Percentiles rank a stretch among this genome's conserved stretches.
Conservation (phyloP, 768 basidiomycete genomes). For the Mycena kentingensis region DNA sequence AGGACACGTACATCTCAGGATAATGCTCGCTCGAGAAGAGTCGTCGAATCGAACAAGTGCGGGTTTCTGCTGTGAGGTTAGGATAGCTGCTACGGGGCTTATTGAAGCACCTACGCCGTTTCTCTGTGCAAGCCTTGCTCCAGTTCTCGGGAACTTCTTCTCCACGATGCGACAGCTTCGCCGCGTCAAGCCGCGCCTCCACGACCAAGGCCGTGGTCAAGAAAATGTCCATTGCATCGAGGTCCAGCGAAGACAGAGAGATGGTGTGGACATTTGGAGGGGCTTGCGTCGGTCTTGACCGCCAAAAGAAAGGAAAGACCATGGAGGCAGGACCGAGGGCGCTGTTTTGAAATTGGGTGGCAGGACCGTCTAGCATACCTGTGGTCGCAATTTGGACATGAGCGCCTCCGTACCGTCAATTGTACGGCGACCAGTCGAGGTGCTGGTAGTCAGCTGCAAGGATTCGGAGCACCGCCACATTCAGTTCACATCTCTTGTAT, state of each 20-base stretch:
- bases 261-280: conserved; percentile 7
- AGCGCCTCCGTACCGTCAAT: too few relatives aligned
- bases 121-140: conserved; percentile 11
- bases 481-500: too few relatives aligned
- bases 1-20: conserved; percentile 2
- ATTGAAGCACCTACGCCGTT: conserved; percentile 5
- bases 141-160: conserved; percentile 13
- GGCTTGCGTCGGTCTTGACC: too few relatives aligned
- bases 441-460: too few relatives aligned
- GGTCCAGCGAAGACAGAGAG: conserved; percentile 13
- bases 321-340: too few relatives aligned
- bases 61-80: not conserved
- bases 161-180: conserved; percentile 11
- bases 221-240: not conserved
- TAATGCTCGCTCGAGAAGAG: conserved; percentile 6
- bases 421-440: too few relatives aligned
- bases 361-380: too few relatives aligned
- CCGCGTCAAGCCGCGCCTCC: conserved; percentile 7
- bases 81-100: not conserved
- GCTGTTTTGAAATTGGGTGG: too few relatives aligned
- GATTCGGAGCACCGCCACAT: too few relatives aligned
- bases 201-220: conserved; percentile 16
- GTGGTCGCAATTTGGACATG: too few relatives aligned
- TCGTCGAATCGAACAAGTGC: not conserved
- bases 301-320: too few relatives aligned